A percentile compares a stretch with the other conserved stretches of the same genome.
Evolutionary conservation across 345 rosid species (phyloP).

Genomic region (Punica granatum): DNA sequence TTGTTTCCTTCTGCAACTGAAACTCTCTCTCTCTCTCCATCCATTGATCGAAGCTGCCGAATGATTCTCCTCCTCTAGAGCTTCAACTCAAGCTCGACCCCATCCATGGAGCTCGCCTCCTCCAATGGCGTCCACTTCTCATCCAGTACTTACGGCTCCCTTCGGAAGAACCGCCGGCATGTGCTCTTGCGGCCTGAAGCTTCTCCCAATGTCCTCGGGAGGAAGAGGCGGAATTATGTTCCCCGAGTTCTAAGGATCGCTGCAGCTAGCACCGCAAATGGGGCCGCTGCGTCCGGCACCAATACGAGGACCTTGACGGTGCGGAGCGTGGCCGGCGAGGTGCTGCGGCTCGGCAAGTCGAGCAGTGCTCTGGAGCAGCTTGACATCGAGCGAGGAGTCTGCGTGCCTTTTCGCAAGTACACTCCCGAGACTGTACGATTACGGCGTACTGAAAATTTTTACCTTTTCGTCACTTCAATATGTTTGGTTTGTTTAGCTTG

Average conservation of each 20-base stretch:
- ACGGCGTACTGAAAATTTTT: neutral
- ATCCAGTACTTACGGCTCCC: neutral
- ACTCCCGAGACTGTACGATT: slow-evolving; percentile 77
- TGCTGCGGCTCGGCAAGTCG: slow-evolving; percentile 19
- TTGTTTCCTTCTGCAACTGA: neutral
- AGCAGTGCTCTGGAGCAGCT: slow-evolving; percentile 76
- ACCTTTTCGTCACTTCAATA: neutral
- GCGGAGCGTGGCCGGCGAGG: neutral
- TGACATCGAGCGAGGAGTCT: slow-evolving; percentile 95
- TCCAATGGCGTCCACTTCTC: neutral
- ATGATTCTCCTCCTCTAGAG: neutral
- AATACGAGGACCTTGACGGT: neutral
- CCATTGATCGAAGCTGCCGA: neutral
- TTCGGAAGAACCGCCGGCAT: neutral
- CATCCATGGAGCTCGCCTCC: slow-evolving; percentile 4
- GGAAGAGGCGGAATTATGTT: neutral
- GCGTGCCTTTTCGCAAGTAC: slow-evolving; percentile 96
- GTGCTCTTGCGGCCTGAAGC: neutral
- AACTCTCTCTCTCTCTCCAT: neutral
- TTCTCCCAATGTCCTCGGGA: neutral
- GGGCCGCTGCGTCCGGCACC: neutral
- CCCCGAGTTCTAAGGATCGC: neutral
- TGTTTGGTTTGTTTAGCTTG: neutral
- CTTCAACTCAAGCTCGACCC: neutral
- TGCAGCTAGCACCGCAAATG: neutral